Base-by-base conservation (phyloP, 1,139 yeast genomes). In the Blastobotrys aristatus region DNA sequence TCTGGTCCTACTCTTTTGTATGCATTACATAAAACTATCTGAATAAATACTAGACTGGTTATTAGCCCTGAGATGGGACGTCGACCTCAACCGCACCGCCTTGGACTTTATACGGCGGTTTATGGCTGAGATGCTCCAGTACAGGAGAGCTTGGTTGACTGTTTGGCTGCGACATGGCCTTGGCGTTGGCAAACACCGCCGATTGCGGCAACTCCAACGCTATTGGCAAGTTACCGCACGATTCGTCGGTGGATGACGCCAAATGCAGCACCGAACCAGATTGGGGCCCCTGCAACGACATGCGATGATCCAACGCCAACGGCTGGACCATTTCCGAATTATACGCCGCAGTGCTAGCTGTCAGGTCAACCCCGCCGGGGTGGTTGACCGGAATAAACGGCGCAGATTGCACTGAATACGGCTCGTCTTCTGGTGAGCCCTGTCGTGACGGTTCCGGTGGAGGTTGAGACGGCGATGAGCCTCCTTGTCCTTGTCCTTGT, bases 321-420 rank as follows among this genome's bases (percentile, higher is more conserved):
- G 43, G 35, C 18, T 26, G 24, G 4, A 30, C 35, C 14, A 32
- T n/a, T 2, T 20, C 38, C 6, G 44, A 21, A n/a, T 22, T 30
- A 7, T 35, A 4, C 14, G 43, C 27, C 4, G 32, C 43, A 2
- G 44, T 40, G 11, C 31, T 14, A 3, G 44, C 44, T 2, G 31
- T 21, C 13, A 40, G 21, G 4, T 30, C 21, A 14, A 21, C 16
- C 21, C 32, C 44, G 13, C 21, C 31, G 2, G 35, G 38, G 32
- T 40, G 44, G 22, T 40, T 40, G 6, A 40, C 44, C 3, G 44
- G 44, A 22, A 40, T 40, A 10, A 39, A 27, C 17, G 45, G 45
- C 6, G 13, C 18, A 11, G 6, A 14, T 26, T 24, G 33, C 11
- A 42, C 45, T 10, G 40, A 34, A 14, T 18, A 13, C 22, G 45